Percentiles rank a stretch among this genome's conserved stretches.
Conservation (phyloP, 768 basidiomycete genomes). For the Lentinula guzmanii region DNA sequence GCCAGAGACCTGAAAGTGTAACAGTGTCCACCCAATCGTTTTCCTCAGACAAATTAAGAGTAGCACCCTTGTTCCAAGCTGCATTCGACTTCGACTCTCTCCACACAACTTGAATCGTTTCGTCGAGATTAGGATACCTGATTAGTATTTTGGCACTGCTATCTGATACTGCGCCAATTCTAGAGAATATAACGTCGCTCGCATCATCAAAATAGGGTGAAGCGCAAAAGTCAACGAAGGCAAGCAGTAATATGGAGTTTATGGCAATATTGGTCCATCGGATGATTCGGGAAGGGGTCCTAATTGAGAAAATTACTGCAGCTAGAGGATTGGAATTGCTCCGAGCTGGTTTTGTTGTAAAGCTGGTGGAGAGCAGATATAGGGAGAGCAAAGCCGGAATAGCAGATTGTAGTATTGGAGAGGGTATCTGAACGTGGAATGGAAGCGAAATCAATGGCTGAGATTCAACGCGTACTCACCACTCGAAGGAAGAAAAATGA, state of each 20-base stretch:
- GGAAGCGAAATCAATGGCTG: not conserved
- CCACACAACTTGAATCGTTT: slow-evolving; percentile 38
- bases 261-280: slow-evolving; percentile 11
- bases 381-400: slow-evolving; percentile 20
- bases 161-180: slow-evolving; percentile 66
- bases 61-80: slow-evolving; percentile 52
- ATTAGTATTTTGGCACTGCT: slow-evolving; percentile 57
- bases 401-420: slow-evolving; percentile 24
- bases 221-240: slow-evolving; percentile 39
- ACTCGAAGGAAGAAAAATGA: slow-evolving; percentile 46
- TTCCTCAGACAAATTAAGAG: slow-evolving; percentile 33
- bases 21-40: slow-evolving; percentile 58
- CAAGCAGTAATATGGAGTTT: slow-evolving; percentile 9
- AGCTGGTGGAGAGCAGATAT: slow-evolving; percentile 13
- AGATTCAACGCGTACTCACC: slow-evolving; percentile 17
- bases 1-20: slow-evolving; percentile 55
- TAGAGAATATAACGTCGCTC: slow-evolving; percentile 51
- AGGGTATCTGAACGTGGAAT: slow-evolving; percentile 29
- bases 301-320: slow-evolving; percentile 25
- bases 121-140: slow-evolving; percentile 44
- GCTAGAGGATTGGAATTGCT: slow-evolving; percentile 9
- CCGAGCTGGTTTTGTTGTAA: not conserved
- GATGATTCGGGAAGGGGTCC: slow-evolving; percentile 16
- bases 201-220: slow-evolving; percentile 54
- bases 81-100: slow-evolving; percentile 23